A percentile compares a stretch with the other conserved stretches of the same genome.
phyloP scores from a whole-genome alignment of 371 early-diverging fungal genomes.

The Mortierella sp. region DNA sequence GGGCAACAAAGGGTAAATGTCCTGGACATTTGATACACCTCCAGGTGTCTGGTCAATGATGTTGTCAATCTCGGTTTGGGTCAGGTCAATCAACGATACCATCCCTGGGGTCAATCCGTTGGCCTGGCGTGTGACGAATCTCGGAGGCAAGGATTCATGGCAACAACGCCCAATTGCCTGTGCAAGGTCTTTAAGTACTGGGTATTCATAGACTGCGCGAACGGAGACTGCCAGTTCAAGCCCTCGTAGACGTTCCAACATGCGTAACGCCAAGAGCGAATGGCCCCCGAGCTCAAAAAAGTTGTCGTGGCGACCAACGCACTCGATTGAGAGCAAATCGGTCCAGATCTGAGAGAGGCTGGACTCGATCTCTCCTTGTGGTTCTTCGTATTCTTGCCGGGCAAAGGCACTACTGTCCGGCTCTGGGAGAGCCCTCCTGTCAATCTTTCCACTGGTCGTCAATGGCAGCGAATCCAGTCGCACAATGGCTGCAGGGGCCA shows the following conservation, averaged over 20 bases:
- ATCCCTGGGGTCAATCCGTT: conserved; percentile 6
- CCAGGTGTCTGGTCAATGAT: conserved; percentile 11
- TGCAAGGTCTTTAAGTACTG: conserved; percentile 8
- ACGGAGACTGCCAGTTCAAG: conserved; percentile 11
- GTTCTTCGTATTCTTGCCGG: conserved; percentile 1
- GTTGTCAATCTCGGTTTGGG: conserved; percentile 20
- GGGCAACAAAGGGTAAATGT: conserved; percentile 22
- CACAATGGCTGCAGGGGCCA: conserved; percentile 11
- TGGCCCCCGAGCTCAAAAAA: no score
- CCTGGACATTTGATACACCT: conserved; percentile 28
- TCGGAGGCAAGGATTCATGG: conserved; percentile 5
- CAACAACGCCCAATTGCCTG: background rate
- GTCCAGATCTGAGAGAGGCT: background rate
- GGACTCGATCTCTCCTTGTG: conserved; percentile 3
- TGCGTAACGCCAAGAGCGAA: no score
- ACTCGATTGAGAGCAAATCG: background rate
- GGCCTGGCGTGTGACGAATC: conserved; percentile 1
- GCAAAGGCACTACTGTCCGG: conserved; percentile 4
- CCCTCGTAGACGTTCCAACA: background rate
- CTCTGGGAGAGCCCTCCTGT: conserved; percentile 6
- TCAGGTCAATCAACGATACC: conserved; percentile 24
- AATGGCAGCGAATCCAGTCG: conserved; percentile 12
- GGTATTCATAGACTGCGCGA: conserved; percentile 13
- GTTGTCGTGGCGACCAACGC: conserved; percentile 10
- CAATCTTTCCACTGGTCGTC: conserved; percentile 9